phyloP scores from a whole-genome alignment of 768 basidiomycete genomes.

The Suillus fuscotomentosus region DNA sequence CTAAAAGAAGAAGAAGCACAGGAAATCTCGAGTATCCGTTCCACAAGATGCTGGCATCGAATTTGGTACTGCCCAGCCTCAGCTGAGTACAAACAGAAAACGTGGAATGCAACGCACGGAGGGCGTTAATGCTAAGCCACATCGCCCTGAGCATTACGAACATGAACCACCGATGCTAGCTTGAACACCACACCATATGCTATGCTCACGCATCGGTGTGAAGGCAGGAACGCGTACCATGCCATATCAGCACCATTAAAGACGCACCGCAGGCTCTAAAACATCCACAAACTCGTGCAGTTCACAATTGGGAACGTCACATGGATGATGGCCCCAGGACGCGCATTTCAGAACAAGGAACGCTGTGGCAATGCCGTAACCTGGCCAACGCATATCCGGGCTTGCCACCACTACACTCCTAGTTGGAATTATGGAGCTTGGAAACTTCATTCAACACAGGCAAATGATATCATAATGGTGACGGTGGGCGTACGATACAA shows the following conservation, averaged over 20 bases:
- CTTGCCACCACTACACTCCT: constrained; percentile 81
- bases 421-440: constrained; percentile 62
- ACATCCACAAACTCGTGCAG: constrained; percentile 75
- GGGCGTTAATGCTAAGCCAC: constrained; percentile 69
- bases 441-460: background rate
- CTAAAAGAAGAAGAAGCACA: constrained; percentile 89
- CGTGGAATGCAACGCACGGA: constrained; percentile 43
- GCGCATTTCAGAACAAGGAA: constrained; percentile 79
- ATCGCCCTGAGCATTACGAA: constrained; percentile 71
- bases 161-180: constrained; percentile 80
- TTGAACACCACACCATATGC: constrained; percentile 78
- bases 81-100: background rate
- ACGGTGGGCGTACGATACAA: constrained; percentile 41
- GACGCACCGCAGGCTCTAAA: constrained; percentile 75
- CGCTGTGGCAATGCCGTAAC: constrained; percentile 54
- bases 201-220: constrained; percentile 22
- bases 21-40: constrained; percentile 68
- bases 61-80: constrained; percentile 47
- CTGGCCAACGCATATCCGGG: constrained; percentile 80
- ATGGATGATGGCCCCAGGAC: constrained; percentile 75
- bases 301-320: constrained; percentile 73
- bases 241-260: constrained; percentile 75
- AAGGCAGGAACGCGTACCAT: constrained; percentile 44
- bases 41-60: constrained; percentile 68
- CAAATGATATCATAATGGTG: background rate